Evolutionary conservation across 192 early-diverging fungal genomes (phyloP).

Genomic region (Entomortierella chlamydospora): DNA sequence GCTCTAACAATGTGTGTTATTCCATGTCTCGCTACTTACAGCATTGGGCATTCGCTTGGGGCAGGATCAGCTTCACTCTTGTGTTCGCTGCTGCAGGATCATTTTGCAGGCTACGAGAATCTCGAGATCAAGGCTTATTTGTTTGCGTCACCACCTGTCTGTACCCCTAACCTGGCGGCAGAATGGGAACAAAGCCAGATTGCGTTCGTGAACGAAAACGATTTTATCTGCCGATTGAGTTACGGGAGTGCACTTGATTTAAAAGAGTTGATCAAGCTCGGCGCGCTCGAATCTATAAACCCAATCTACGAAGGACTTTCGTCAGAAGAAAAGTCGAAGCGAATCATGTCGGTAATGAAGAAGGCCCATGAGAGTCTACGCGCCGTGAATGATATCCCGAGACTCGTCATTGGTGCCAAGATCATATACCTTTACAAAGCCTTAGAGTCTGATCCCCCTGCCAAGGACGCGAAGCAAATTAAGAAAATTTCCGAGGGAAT

Average conservation of each 20-base stretch:
- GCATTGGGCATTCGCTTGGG: conserved; percentile 59
- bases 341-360: background rate
- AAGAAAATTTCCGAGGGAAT: too few species aligned
- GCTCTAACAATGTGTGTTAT: too few species aligned
- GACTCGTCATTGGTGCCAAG: background rate
- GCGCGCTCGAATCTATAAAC: conserved; percentile 26
- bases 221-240: conserved; percentile 48
- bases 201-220: conserved; percentile 54
- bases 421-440: background rate
- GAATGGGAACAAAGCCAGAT: conserved; percentile 44
- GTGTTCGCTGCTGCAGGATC: conserved; percentile 42
- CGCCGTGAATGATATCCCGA: background rate
- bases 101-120: conserved; percentile 28
- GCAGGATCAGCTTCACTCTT: conserved; percentile 42
- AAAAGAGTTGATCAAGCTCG: conserved; percentile 55
- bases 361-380: background rate
- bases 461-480: background rate
- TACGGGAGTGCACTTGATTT: conserved; percentile 54
- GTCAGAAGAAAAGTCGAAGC: background rate
- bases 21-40: background rate
- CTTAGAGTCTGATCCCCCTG: background rate
- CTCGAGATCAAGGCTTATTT: conserved; percentile 48
- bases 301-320: background rate
- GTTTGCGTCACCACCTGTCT: conserved; percentile 52
- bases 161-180: conserved; percentile 35